A percentile compares a stretch with the other conserved stretches of the same genome.
phyloP scores from a whole-genome alignment of 192 early-diverging fungal genomes.

The Spizellomyces sp. region DNA sequence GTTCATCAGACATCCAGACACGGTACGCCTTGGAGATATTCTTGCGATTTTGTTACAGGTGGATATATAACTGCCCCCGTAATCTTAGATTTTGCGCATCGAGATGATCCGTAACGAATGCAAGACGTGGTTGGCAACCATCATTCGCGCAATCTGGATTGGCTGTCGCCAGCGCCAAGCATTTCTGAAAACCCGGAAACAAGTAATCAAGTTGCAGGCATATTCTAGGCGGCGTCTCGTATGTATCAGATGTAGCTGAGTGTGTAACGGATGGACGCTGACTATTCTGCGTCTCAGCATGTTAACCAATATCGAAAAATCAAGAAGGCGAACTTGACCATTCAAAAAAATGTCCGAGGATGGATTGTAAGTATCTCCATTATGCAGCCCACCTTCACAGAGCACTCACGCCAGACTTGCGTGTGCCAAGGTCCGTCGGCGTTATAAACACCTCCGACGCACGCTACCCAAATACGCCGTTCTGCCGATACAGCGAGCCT shows the following conservation, averaged over 20 bases:
- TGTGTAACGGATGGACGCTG: neutral
- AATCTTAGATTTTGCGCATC: constrained; percentile 5
- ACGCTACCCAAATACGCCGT: constrained; percentile 90
- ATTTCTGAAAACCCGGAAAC: neutral
- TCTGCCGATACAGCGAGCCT: constrained; percentile 78
- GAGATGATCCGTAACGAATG: neutral
- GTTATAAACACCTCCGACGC: constrained; percentile 44
- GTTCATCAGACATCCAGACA: constrained; percentile 86
- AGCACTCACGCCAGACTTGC: neutral
- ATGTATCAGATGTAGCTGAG: neutral
- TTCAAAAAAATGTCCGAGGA: constrained; percentile 12
- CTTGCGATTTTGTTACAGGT: too few relatives aligned
- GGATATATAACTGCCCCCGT: too few relatives aligned
- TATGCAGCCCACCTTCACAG: neutral
- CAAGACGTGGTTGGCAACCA: neutral
- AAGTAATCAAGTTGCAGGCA: neutral
- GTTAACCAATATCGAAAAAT: neutral
- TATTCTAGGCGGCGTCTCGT: neutral
- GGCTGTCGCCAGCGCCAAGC: neutral
- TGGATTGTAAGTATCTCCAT: neutral
- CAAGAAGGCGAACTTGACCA: neutral
- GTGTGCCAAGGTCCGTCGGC: constrained; percentile 9
- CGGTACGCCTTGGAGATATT: constrained; percentile 28
- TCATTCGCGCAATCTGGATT: neutral
- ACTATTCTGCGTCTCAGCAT: neutral